Percentiles rank a stretch among this genome's conserved stretches.
Conservation (phyloP, 768 basidiomycete species). For the Hypsizygus marmoreus region DNA sequence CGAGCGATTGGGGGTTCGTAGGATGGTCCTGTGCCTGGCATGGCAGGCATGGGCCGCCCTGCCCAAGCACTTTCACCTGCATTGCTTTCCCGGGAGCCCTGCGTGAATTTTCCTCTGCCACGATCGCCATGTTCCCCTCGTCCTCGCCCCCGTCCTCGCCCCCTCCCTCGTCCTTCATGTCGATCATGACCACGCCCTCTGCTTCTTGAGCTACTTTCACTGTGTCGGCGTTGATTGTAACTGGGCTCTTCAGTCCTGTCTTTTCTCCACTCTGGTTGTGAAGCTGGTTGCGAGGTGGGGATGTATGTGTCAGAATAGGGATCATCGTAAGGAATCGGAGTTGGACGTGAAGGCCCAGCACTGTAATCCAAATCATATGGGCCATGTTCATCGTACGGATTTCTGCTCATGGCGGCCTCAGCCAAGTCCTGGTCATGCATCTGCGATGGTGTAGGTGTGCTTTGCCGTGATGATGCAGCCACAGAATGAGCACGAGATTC, state of each 20-base stretch:
- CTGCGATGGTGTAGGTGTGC: conserved; percentile 56
- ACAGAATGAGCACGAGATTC: conserved; percentile 51
- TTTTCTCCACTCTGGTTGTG: neutral
- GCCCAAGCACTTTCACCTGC: conserved; percentile 15
- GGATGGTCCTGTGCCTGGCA: conserved; percentile 24
- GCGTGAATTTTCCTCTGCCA: conserved; percentile 27
- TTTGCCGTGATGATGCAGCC: conserved; percentile 52
- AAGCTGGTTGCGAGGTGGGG: neutral
- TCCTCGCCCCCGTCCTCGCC: conserved; percentile 32
- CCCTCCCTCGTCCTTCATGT: conserved; percentile 41
- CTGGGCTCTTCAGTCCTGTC: neutral
- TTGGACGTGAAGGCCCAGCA: conserved; percentile 58
- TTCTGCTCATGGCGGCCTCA: conserved; percentile 47
- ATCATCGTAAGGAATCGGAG: conserved; percentile 78
- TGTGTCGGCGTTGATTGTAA: conserved; percentile 3
- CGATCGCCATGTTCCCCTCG: conserved; percentile 30
- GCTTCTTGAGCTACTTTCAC: conserved; percentile 3
- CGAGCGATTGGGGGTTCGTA: conserved; percentile 30
- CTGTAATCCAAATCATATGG: conserved; percentile 69
- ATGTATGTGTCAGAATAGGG: conserved; percentile 62
- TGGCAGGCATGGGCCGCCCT: conserved; percentile 19
- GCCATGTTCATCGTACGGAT: conserved; percentile 67
- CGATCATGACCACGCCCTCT: conserved; percentile 30
- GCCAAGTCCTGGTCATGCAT: conserved; percentile 57
- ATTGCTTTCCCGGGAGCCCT: conserved; percentile 15